Evolutionary conservation across 768 basidiomycete genomes (phyloP).

Genomic region (Imleria badia): DNA sequence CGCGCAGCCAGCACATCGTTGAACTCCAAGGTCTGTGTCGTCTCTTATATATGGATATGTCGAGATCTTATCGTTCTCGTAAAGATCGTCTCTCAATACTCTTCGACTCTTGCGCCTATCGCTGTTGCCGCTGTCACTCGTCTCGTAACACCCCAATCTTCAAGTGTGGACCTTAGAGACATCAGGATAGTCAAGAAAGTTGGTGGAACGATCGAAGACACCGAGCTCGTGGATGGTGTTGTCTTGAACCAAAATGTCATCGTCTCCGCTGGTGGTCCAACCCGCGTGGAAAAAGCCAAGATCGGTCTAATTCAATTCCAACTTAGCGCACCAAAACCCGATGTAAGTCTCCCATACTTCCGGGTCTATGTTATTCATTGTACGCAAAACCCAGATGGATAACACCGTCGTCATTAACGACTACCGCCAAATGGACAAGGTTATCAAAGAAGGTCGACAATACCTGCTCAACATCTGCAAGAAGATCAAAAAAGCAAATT

Average conservation of each 20-base stretch:
- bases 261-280: slow-evolving; percentile 86
- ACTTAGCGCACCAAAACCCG: slow-evolving; percentile 95
- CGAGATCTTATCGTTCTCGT: slow-evolving; percentile 6
- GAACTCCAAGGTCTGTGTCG: slow-evolving; percentile 79
- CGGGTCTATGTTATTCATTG: background rate
- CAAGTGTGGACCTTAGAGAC: slow-evolving; percentile 95
- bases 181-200: slow-evolving; percentile 97
- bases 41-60: background rate
- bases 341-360: slow-evolving; percentile 52
- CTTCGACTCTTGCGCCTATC: slow-evolving; percentile 96
- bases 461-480: slow-evolving; percentile 98
- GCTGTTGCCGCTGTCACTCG: slow-evolving; percentile 96
- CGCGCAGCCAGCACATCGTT: slow-evolving; percentile 94
- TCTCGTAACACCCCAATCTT: slow-evolving; percentile 82
- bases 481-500: slow-evolving; percentile 99
- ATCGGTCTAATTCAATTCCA: slow-evolving; percentile 99
- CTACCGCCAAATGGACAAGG: slow-evolving; percentile 99
- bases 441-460: slow-evolving; percentile 97
- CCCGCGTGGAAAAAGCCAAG: slow-evolving; percentile 96
- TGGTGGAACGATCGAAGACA: slow-evolving; percentile 98
- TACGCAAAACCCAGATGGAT: slow-evolving; percentile 74
- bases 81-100: slow-evolving; percentile 99
- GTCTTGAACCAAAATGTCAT: slow-evolving; percentile 97
- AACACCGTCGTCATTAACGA: slow-evolving; percentile 99
- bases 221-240: slow-evolving; percentile 93